Conservation (phyloP, 1,284 basidiomycete species). For the Hymenochaete sp. region DNA sequence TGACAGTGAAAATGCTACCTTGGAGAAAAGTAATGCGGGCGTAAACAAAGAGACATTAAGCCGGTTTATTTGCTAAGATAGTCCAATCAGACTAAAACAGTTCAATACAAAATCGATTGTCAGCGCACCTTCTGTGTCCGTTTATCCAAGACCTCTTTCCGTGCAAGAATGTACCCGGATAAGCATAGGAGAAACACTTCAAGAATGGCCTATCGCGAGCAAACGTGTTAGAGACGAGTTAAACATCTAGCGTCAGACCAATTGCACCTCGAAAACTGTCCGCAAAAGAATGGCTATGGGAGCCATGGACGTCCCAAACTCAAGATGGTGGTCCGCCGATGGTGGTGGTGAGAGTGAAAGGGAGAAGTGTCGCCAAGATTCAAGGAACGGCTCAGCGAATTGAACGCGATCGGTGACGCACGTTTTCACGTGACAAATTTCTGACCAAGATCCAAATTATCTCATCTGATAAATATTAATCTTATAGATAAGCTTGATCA, state of each 20-base stretch:
- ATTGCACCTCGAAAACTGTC: slow-evolving; percentile 45
- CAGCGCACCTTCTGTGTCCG: slow-evolving; percentile 71
- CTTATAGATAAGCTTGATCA: too few species aligned
- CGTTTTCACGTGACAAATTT: slow-evolving; percentile 1
- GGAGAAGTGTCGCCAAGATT: background rate
- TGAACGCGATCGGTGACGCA: slow-evolving; percentile 1
- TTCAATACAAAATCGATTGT: background rate
- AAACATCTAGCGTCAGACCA: slow-evolving; percentile 1
- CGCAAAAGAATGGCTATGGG: slow-evolving; percentile 27
- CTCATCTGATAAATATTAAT: too few species aligned
- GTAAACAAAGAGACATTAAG: slow-evolving; percentile 88
- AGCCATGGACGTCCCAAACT: slow-evolving; percentile 8
- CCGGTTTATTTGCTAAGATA: slow-evolving; percentile 57
- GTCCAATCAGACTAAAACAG: background rate
- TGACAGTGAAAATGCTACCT: slow-evolving; percentile 78
- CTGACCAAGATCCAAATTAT: too few species aligned
- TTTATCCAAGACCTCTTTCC: slow-evolving; percentile 78
- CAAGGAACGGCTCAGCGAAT: background rate
- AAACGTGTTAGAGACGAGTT: background rate
- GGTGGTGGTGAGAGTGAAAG: background rate
- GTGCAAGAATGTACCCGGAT: slow-evolving; percentile 79
- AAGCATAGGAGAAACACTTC: slow-evolving; percentile 85
- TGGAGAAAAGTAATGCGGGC: slow-evolving; percentile 86
- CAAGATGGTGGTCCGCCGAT: background rate
- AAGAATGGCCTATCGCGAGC: slow-evolving; percentile 65